Evolutionary conservation across 371 early-diverging fungal genomes (phyloP).

Genomic region (Mortierella sp.): DNA sequence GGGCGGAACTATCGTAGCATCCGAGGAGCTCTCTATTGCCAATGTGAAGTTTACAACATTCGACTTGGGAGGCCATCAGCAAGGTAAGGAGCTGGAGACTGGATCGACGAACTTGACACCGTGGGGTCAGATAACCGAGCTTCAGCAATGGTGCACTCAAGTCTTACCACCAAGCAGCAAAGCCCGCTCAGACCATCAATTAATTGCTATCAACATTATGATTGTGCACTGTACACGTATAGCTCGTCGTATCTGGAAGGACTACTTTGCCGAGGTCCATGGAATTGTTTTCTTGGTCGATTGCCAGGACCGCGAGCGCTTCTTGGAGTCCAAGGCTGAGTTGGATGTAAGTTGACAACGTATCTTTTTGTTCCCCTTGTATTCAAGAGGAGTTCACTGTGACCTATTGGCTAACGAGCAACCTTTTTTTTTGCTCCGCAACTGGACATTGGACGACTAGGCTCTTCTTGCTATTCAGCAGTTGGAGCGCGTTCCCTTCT

Average conservation of each 20-base stretch:
- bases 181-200: background rate
- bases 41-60: constrained; percentile 97
- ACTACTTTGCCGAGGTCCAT: constrained; percentile 97
- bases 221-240: background rate
- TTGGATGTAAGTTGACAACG: constrained; percentile 78
- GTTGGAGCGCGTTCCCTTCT: constrained; percentile 91
- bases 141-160: background rate
- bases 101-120: background rate
- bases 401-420: background rate
- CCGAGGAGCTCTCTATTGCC: constrained; percentile 97
- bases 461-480: constrained; percentile 94
- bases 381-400: background rate
- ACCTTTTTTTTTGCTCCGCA: background rate
- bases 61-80: constrained; percentile 97
- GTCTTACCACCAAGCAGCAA: background rate
- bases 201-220: background rate
- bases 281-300: constrained; percentile 98
- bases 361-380: no score
- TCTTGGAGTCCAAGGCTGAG: constrained; percentile 94
- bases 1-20: constrained; percentile 68
- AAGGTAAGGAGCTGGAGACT: constrained; percentile 66
- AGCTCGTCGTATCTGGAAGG: constrained; percentile 98
- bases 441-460: constrained; percentile 53
- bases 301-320: constrained; percentile 87
- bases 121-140: background rate